Percentiles rank a stretch among this genome's conserved stretches.
Evolutionary conservation across 768 basidiomycete species (phyloP).

Genomic region (Trametes coccinea): DNA sequence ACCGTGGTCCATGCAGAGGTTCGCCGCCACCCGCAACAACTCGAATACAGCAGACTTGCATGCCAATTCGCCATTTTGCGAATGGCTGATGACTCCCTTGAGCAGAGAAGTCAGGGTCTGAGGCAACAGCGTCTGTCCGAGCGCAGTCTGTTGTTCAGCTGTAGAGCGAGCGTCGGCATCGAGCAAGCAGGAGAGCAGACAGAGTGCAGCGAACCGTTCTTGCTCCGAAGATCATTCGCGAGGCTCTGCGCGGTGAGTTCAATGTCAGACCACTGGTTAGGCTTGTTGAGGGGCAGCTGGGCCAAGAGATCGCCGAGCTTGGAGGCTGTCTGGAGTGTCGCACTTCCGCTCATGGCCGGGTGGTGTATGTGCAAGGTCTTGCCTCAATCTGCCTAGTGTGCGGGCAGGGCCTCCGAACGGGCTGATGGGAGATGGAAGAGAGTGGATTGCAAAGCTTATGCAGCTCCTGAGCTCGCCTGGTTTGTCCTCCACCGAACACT

Average conservation of each 20-base stretch:
- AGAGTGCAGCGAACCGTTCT: slow-evolving; percentile 38
- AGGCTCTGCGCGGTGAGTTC: slow-evolving; percentile 54
- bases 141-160: slow-evolving; percentile 71
- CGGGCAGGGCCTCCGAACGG: not conserved
- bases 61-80: slow-evolving; percentile 45
- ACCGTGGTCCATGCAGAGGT: slow-evolving; percentile 86
- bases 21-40: slow-evolving; percentile 76
- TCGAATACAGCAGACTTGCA: slow-evolving; percentile 60
- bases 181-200: slow-evolving; percentile 17
- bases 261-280: slow-evolving; percentile 50
- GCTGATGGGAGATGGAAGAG: slow-evolving; percentile 9
- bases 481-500: slow-evolving; percentile 10
- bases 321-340: slow-evolving; percentile 27
- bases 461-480: slow-evolving; percentile 7
- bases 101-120: slow-evolving; percentile 64
- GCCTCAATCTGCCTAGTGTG: not conserved
- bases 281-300: slow-evolving; percentile 34
- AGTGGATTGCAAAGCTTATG: slow-evolving; percentile 6
- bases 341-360: slow-evolving; percentile 23
- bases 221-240: slow-evolving; percentile 62
- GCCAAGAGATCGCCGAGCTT: slow-evolving; percentile 37
- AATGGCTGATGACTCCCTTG: slow-evolving; percentile 51
- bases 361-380: not conserved
- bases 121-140: slow-evolving; percentile 67
- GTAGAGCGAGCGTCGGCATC: slow-evolving; percentile 20